Conservation (phyloP, 2,329 filamentous ascomycete genomes). For the Aspergillus ruber region DNA sequence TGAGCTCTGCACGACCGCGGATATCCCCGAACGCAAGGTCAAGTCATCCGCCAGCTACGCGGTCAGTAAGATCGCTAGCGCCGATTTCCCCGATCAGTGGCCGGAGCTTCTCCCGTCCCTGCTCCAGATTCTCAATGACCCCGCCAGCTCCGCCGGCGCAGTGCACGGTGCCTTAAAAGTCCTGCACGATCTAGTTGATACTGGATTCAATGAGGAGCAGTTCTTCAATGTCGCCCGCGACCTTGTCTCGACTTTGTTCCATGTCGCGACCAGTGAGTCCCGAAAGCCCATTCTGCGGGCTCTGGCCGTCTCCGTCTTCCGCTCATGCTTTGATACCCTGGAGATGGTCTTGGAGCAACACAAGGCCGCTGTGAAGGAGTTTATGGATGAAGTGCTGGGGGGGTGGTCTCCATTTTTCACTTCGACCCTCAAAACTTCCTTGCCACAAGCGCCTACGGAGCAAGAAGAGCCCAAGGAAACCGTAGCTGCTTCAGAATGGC, state of each 20-base stretch:
- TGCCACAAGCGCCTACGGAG: slow-evolving; percentile 56
- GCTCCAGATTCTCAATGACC: slow-evolving; percentile 61
- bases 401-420: slow-evolving; percentile 90
- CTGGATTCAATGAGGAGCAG: slow-evolving; percentile 86
- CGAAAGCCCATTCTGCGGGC: slow-evolving; percentile 72
- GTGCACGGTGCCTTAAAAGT: slow-evolving; percentile 86
- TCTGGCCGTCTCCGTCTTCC: slow-evolving; percentile 82
- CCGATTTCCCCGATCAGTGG: slow-evolving; percentile 94
- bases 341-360: slow-evolving; percentile 96
- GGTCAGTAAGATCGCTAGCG: slow-evolving; percentile 87
- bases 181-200: slow-evolving; percentile 82
- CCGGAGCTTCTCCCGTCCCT: slow-evolving; percentile 77
- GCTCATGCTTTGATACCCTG: slow-evolving; percentile 86
- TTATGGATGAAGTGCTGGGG: slow-evolving; percentile 77
- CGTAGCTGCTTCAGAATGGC: slow-evolving; percentile 60
- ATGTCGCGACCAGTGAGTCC: slow-evolving; percentile 69
- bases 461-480: slow-evolving; percentile 53
- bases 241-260: slow-evolving; percentile 75
- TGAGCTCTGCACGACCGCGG: slow-evolving; percentile 65
- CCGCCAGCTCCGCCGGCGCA: slow-evolving; percentile 67
- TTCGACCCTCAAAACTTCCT: slow-evolving; percentile 63
- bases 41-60: slow-evolving; percentile 82
- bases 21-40: slow-evolving; percentile 72
- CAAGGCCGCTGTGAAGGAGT: slow-evolving; percentile 74
- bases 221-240: slow-evolving; percentile 87